Base-by-base conservation (phyloP, 78 protist genomes). In the Tieghemostelium lacteum region DNA sequence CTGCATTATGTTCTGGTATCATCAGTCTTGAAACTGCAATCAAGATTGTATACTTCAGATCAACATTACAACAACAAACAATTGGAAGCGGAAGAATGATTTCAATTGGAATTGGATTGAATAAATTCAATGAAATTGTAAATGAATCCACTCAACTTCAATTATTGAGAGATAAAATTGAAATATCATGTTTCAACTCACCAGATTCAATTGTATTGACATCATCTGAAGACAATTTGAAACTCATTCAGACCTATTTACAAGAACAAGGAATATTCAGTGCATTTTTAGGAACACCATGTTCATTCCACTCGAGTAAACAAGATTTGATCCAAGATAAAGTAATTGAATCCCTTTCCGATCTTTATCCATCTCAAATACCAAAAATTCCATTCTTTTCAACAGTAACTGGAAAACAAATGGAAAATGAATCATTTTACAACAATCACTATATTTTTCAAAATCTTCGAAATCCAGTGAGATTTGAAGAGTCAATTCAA, bases 31-130 rank as follows among this genome's bases (percentile, higher is more conserved):
- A 87, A 31, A 62, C 75, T 45, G 93, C 88, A 0, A 70, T 39
- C 73, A 62, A 67, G 33, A 58, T 87, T 20, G 86, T 87, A 7
- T 69, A 75, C 34, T 60, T 67, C 28, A 34, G 93, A 28, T 22
- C 63, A 14, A n/a, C 62, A 3, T 22, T 54, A 22, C 93, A 87
- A 40, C 62, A 67, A 31, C n/a, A 66, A 28, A 69, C 86, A 0
- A 62, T 73, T 45, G 93, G 93, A 20, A 87, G 67, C 22, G 93
- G 93, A 24, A 54, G 75, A 42, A 75, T 87, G 73, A 17, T 87
- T 17, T 55, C 77, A 16, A 71, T 87, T 50, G 86, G 86, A 61
- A 45, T 87, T 55, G 58, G 88, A 28, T 24, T 34, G 8, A 12
- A 49, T 49, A 49, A 49, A 49, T 28, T 16, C 26, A 28, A 28